phyloP scores from a whole-genome alignment of 148 eudicot genomes.

The Polygonum maritimum region DNA sequence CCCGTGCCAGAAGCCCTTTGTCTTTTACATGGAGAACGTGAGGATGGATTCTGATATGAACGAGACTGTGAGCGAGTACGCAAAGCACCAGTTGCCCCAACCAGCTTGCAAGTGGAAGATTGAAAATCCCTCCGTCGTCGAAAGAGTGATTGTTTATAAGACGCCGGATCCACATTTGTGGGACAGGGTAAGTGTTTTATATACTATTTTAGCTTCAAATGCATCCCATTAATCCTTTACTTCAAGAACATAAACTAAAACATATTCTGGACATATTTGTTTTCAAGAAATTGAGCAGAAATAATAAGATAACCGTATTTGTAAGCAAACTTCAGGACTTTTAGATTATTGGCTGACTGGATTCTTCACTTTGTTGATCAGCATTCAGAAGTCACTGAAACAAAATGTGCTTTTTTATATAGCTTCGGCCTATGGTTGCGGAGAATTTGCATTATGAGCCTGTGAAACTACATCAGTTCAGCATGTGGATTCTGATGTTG shows the following conservation, averaged over 20 bases:
- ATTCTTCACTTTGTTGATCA: not conserved
- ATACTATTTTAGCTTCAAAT: not conserved
- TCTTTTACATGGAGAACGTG: conserved; percentile 53
- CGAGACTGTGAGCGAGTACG: conserved; percentile 58
- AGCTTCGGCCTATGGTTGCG: not conserved
- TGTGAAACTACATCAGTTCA: not conserved
- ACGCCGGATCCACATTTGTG: conserved; percentile 68
- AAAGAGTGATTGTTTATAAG: conserved; percentile 50
- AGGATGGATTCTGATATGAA: conserved; percentile 27
- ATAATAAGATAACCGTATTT: not conserved
- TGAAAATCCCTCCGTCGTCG: conserved; percentile 45
- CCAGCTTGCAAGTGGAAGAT: conserved; percentile 64
- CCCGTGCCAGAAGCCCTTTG: conserved; percentile 78
- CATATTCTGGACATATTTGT: not conserved
- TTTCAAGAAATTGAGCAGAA: not conserved
- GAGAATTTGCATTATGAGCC: conserved; percentile 3
- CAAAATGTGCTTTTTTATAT: not conserved
- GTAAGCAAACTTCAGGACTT: not conserved
- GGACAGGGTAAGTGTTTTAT: conserved; percentile 54
- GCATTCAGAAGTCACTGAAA: not conserved
- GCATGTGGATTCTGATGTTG: not conserved
- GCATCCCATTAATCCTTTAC: not conserved
- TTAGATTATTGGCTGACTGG: not conserved
- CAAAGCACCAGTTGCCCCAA: conserved; percentile 40
- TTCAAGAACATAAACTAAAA: not conserved